phyloP scores from a whole-genome alignment of 2,329 filamentous ascomycete genomes.

The Aspergillus sp. region DNA sequence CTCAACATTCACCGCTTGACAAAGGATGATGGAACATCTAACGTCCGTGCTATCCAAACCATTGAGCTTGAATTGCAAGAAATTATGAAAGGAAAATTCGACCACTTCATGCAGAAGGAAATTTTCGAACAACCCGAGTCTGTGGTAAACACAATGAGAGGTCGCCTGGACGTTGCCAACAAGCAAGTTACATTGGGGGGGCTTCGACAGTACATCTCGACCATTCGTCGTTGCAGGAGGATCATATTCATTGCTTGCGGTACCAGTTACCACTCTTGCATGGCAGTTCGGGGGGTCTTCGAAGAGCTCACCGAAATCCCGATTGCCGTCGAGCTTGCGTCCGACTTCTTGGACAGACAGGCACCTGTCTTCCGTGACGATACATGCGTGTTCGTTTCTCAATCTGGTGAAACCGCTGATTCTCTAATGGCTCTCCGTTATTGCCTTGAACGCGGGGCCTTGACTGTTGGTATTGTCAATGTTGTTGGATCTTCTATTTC shows the following conservation, averaged over 20 bases:
- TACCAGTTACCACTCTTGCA: slow-evolving; percentile 98
- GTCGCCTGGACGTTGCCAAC: slow-evolving; percentile 89
- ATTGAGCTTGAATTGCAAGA: slow-evolving; percentile 98
- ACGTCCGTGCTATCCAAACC: slow-evolving; percentile 97
- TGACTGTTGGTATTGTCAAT: slow-evolving; percentile 98
- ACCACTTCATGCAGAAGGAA: slow-evolving; percentile 99
- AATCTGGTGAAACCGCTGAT: slow-evolving; percentile 97
- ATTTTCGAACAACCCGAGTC: slow-evolving; percentile 99
- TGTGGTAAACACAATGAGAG: slow-evolving; percentile 99
- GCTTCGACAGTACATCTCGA: slow-evolving; percentile 91
- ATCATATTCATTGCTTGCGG: slow-evolving; percentile 99
- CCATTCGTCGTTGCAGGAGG: slow-evolving; percentile 92
- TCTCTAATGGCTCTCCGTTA: slow-evolving; percentile 96
- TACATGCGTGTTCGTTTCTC: slow-evolving; percentile 97
- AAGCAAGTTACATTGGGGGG: slow-evolving; percentile 95
- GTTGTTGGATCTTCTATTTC: slow-evolving; percentile 98
- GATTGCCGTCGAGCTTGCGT: slow-evolving; percentile 93
- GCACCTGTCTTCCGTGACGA: slow-evolving; percentile 99
- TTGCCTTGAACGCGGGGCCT: slow-evolving; percentile 93
- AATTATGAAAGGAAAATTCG: slow-evolving; percentile 99
- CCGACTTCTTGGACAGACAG: slow-evolving; percentile 94
- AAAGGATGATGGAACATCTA: slow-evolving; percentile 95
- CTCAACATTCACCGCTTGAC: slow-evolving; percentile 98
- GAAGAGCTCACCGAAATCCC: slow-evolving; percentile 98
- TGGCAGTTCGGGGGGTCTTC: slow-evolving; percentile 97